Evolutionary conservation across 2,329 filamentous ascomycete genomes (phyloP), one percentile per base, ranked within the genome.

Genomic region (Penicillium sp.): DNA sequence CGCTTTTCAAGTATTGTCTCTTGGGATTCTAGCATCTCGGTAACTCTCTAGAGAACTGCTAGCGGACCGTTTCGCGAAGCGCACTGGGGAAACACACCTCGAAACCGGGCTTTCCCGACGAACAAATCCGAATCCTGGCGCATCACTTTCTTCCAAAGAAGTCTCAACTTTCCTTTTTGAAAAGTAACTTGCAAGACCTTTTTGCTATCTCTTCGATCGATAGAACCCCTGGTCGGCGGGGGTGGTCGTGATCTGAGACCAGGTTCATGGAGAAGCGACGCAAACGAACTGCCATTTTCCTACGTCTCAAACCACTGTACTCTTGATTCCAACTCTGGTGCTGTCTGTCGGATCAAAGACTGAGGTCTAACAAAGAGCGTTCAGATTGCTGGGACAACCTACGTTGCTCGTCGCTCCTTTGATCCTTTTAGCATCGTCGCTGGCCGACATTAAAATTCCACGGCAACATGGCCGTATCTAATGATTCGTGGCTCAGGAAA

Each of bases 361-460:
- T 31, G 16, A 22, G 24, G 16, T 22, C 11, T 14, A 25, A 13
- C 10, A 10, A 20, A 38, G 22, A 33, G 24, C 31, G n/a, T 41
- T 40, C 50, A 25, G 59, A 55, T 62, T 62, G 59, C 59, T 55
- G 59, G 59, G 4, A 46, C 59, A 62, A 61, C 55, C 50, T 46
- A 44, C 40, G 35, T 47, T 53, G 44, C 50, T 56, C 25, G 55
- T 56, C 60, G 38, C 54, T 60, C 56, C 55, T 61, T 58, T 51
- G 50, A 55, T 35, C 27, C 25, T 35, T 33, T 25, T 25, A 50
- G 28, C 49, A 42, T 55, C 55, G 57, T 70, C 63, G 67, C 68
- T 54, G 67, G 63, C 44, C 63, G 62, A 60, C 57, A 55, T 57
- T 24, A 42, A 41, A 47, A 55, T 53, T 30, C 27, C 40, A 53